Conservation (phyloP, 805 yeast species). For the Saccharomycopsis sp. region DNA sequence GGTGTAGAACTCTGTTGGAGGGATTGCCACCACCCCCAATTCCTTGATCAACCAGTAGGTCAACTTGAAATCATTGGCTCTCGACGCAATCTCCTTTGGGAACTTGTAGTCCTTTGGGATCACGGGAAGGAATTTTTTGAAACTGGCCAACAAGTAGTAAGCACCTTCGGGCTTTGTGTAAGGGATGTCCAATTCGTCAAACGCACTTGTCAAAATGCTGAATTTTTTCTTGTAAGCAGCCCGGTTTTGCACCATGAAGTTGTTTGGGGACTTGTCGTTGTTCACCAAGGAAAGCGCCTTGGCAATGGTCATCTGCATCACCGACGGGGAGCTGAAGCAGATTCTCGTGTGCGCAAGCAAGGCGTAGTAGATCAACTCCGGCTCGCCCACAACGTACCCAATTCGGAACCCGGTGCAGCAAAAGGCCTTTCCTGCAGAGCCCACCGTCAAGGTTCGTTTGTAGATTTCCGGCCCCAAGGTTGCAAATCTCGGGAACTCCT, state of each 20-base stretch:
- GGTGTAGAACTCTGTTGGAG: slow-evolving; percentile 90
- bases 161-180: slow-evolving; percentile 92
- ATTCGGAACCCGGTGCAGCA: slow-evolving; percentile 99
- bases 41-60: slow-evolving; percentile 92
- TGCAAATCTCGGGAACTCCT: slow-evolving; percentile 73
- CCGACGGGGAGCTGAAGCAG: slow-evolving; percentile 85
- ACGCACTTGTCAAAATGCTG: slow-evolving; percentile 60
- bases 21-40: slow-evolving; percentile 91
- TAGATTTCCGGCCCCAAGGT: slow-evolving; percentile 71
- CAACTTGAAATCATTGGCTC: slow-evolving; percentile 78
- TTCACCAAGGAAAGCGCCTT: slow-evolving; percentile 43
- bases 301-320: slow-evolving; percentile 87
- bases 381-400: slow-evolving; percentile 89
- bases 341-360: slow-evolving; percentile 90
- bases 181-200: slow-evolving; percentile 82
- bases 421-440: slow-evolving; percentile 95
- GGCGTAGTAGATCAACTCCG: slow-evolving; percentile 72
- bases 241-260: slow-evolving; percentile 66
- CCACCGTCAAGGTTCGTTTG: slow-evolving; percentile 77
- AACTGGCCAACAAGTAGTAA: slow-evolving; percentile 82
- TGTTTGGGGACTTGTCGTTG: slow-evolving; percentile 43
- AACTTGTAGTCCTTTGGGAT: slow-evolving; percentile 64
- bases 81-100: slow-evolving; percentile 57
- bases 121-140: slow-evolving; percentile 68
- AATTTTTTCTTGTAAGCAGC: slow-evolving; percentile 63